These are phyloP conservation scores for Sclerospora graminicola DNA, from an alignment of 352 stramenopile species.

Conservation along the genomic window DNA sequence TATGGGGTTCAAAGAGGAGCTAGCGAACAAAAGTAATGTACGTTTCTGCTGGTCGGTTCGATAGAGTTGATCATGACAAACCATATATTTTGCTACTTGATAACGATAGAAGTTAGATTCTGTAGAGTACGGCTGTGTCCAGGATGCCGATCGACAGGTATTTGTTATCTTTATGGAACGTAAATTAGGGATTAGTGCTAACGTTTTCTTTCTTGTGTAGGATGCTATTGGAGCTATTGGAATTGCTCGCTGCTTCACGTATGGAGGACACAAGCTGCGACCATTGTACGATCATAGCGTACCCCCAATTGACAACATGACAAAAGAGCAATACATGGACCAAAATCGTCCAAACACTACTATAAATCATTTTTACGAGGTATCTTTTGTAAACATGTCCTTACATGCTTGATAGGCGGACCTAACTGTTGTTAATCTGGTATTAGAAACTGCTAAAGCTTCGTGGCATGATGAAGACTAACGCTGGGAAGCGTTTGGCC, in stretches of 20 bases:
- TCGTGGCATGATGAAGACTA: slow-evolving; percentile 82
- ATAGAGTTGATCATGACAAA: background rate
- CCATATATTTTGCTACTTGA: background rate
- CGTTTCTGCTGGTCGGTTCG: background rate
- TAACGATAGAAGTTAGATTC: slow-evolving; percentile 22
- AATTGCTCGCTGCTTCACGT: slow-evolving; percentile 88
- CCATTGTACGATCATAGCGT: slow-evolving; percentile 67
- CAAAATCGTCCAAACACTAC: slow-evolving; percentile 52
- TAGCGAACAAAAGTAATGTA: slow-evolving; percentile 24
- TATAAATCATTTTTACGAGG: slow-evolving; percentile 88
- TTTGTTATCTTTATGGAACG: background rate
- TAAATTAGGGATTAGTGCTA: background rate
- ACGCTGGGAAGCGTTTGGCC: slow-evolving; percentile 55
- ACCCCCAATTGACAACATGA: slow-evolving; percentile 41
- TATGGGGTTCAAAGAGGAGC: slow-evolving; percentile 83
- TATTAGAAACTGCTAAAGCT: slow-evolving; percentile 82
- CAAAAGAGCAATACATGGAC: slow-evolving; percentile 75
- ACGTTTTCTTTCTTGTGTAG: slow-evolving; percentile 14
- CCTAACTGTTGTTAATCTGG: background rate
- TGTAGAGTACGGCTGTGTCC: slow-evolving; percentile 77
- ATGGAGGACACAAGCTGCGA: slow-evolving; percentile 75
- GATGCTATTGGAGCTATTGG: slow-evolving; percentile 87
- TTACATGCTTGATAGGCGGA: background rate
- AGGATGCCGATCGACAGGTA: slow-evolving; percentile 84
- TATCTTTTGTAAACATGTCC: slow-evolving; percentile 3